These are phyloP conservation scores for Diaporthe nobilis DNA, from an alignment of 2,329 filamentous ascomycete genomes.

Conservation along the genomic window DNA sequence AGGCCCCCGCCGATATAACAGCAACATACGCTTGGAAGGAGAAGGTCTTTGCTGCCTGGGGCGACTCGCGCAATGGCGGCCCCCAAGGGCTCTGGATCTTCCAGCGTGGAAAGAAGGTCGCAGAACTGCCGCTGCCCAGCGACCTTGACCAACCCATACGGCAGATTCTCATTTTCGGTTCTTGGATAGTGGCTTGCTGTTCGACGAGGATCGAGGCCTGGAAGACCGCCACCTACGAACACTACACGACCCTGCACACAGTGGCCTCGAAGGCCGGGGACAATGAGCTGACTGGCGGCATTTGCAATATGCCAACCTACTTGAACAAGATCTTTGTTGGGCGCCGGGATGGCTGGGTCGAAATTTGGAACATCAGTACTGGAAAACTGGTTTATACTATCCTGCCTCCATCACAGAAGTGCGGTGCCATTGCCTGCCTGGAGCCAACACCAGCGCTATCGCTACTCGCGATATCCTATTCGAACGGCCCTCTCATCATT, in stretches of 20 bases:
- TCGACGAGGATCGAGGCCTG: slow-evolving; percentile 86
- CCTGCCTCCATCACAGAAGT: slow-evolving; percentile 78
- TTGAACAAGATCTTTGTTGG: slow-evolving; percentile 96
- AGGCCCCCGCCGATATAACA: slow-evolving; percentile 88
- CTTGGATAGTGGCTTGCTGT: slow-evolving; percentile 89
- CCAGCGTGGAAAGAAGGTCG: slow-evolving; percentile 89
- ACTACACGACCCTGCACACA: slow-evolving; percentile 87
- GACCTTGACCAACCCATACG: slow-evolving; percentile 79
- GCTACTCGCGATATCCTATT: slow-evolving; percentile 89
- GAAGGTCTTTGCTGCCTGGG: slow-evolving; percentile 91
- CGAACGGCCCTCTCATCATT: slow-evolving; percentile 82
- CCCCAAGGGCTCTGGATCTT: slow-evolving; percentile 88
- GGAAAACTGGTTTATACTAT: slow-evolving; percentile 93
- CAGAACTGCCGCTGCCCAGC: slow-evolving; percentile 77
- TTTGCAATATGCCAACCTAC: slow-evolving; percentile 93
- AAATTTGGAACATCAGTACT: slow-evolving; percentile 98
- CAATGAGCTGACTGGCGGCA: slow-evolving; percentile 80
- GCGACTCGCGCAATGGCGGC: slow-evolving; percentile 67
- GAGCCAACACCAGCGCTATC: slow-evolving; percentile 88
- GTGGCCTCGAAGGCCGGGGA: slow-evolving; percentile 69
- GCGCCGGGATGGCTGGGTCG: slow-evolving; percentile 87
- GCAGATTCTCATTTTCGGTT: slow-evolving; percentile 86
- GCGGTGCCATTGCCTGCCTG: slow-evolving; percentile 88
- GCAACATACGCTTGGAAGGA: slow-evolving; percentile 91
- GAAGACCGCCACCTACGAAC: slow-evolving; percentile 86